phyloP scores from a whole-genome alignment of 75 land plant species.

The Pinus taeda region DNA sequence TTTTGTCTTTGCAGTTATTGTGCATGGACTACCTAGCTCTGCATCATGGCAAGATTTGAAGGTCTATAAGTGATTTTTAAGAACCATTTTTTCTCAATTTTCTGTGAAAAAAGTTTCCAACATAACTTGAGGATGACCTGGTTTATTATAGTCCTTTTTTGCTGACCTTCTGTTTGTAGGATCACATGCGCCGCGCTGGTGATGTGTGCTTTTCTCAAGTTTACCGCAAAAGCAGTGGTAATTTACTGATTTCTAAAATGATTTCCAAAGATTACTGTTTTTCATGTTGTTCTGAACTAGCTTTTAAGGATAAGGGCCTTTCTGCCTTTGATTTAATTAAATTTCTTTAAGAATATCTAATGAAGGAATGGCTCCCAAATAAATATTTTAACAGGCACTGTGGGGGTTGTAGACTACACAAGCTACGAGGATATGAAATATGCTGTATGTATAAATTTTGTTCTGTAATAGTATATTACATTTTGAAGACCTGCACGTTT shows the following conservation, averaged over 20 bases:
- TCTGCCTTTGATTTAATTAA: not conserved
- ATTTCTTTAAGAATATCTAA: not conserved
- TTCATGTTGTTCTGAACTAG: too few species aligned
- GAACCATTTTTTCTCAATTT: too few species aligned
- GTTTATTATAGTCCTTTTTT: not conserved
- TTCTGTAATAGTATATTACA: not conserved
- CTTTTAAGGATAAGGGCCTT: too few species aligned
- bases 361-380: not conserved
- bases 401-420: conserved; percentile 80
- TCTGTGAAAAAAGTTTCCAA: not conserved
- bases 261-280: too few species aligned
- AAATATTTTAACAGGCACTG: conserved; percentile 34
- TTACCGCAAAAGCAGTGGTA: conserved; percentile 62
- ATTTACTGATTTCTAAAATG: not conserved
- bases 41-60: conserved; percentile 94
- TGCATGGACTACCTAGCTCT: conserved; percentile 72
- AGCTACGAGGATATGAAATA: conserved; percentile 81
- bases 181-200: conserved; percentile 92
- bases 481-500: not conserved
- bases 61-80: conserved; percentile 19
- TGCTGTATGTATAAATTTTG: conserved; percentile 45
- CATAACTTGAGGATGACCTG: not conserved
- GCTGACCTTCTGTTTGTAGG: conserved; percentile 25
- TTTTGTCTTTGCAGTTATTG: conserved; percentile 38
- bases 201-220: conserved; percentile 92